phyloP scores from a whole-genome alignment of 1,139 yeast species.

The Debaryomyces subglobosus region DNA sequence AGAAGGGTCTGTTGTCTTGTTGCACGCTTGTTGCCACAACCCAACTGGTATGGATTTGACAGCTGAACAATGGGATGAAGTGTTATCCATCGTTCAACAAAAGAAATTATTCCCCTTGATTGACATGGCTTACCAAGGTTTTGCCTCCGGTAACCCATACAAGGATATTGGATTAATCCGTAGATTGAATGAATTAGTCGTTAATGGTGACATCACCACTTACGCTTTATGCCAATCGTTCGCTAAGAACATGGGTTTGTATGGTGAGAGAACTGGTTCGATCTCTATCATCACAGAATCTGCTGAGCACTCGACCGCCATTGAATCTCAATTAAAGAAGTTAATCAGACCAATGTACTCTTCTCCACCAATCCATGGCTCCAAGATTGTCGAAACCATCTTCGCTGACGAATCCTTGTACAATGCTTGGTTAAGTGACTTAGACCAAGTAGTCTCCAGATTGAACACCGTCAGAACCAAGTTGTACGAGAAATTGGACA shows the following conservation, averaged over 20 bases:
- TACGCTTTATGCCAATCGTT: conserved; percentile 84
- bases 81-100: conserved; percentile 56
- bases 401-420: conserved; percentile 64
- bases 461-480: conserved; percentile 74
- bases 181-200: conserved; percentile 53
- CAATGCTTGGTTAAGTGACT: conserved; percentile 77
- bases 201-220: conserved; percentile 50
- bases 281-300: conserved; percentile 61
- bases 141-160: conserved; percentile 75
- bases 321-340: conserved; percentile 78
- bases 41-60: conserved; percentile 98
- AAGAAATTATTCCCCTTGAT: conserved; percentile 80
- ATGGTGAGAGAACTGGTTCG: conserved; percentile 97
- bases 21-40: conserved; percentile 97
- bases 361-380: conserved; percentile 94
- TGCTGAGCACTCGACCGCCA: conserved; percentile 45
- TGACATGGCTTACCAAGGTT: conserved; percentile 97
- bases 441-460: conserved; percentile 75
- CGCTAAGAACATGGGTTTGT: conserved; percentile 96
- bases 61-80: conserved; percentile 78
- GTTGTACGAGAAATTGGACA: conserved; percentile 59
- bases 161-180: conserved; percentile 54
- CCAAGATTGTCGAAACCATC: conserved; percentile 80
- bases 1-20: conserved; percentile 64
- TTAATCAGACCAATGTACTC: conserved; percentile 87